A percentile compares a stretch with the other conserved stretches of the same genome.
These are phyloP conservation scores for Fagopyrum esculentum DNA, from an alignment of 148 eudicot genomes.

Conservation along the genomic window DNA sequence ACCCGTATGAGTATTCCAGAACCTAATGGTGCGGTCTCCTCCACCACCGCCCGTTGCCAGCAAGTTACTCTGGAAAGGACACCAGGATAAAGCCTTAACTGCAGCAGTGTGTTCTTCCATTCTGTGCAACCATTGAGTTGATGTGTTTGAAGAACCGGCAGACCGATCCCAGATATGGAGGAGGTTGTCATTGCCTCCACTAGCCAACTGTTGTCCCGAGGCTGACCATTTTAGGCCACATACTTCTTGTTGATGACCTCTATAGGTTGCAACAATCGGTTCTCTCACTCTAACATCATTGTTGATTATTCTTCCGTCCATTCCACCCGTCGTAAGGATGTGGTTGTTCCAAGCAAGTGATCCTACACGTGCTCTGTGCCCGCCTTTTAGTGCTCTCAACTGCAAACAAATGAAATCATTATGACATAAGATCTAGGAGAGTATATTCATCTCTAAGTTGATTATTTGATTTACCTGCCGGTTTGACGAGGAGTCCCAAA, in stretches of 20 bases:
- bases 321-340: conserved; percentile 77
- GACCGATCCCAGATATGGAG: conserved; percentile 91
- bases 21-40: conserved; percentile 75
- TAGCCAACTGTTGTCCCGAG: conserved; percentile 82
- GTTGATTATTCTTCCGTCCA: conserved; percentile 72
- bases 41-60: conserved; percentile 97
- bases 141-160: conserved; percentile 56
- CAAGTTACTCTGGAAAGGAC: conserved; percentile 90
- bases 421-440: too few species aligned
- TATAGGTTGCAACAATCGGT: conserved; percentile 64
- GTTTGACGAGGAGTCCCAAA: conserved; percentile 83
- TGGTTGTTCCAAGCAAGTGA: conserved; percentile 87
- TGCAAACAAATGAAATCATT: background rate
- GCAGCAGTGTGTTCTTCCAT: conserved; percentile 91
- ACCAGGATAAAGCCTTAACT: conserved; percentile 94
- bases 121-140: conserved; percentile 84
- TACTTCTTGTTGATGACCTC: conserved; percentile 87
- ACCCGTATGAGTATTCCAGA: conserved; percentile 98
- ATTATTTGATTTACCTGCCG: conserved; percentile 11
- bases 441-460: too few species aligned
- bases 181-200: conserved; percentile 87
- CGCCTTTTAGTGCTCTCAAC: conserved; percentile 77
- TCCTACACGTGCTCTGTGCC: conserved; percentile 77
- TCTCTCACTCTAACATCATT: conserved; percentile 67
- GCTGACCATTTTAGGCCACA: conserved; percentile 94